Base-by-base conservation (phyloP, 148 eudicot species). In the Talinum fruticosum region DNA sequence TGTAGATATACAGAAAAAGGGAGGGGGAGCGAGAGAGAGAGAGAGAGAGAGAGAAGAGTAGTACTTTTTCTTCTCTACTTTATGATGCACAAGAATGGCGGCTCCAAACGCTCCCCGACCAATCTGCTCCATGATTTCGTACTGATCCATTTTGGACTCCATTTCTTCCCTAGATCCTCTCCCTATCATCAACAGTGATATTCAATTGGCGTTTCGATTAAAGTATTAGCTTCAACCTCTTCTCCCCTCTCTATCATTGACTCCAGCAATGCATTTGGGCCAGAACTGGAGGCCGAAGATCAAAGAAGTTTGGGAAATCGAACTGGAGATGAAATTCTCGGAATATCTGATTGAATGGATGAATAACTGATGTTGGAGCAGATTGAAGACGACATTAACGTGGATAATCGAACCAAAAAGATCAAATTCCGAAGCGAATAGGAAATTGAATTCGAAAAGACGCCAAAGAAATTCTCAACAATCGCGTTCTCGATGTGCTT, bases 61-160 rank as follows among this genome's bases (percentile, higher is more conserved):
- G 47, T 85, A 96, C 99, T 89, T 96, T 78, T 90, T 87, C 88
- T 86, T 93, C 79, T 96, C 99, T 24, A 80, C 45, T 79, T 90
- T 96, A 87, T 96, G 97, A 90, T 90, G 82, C 29, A 96, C 99
- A 45, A 96, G 92, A 76, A 96, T 96, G 71, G 99, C 99, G 28
- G 99, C 99, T 5, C 99, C 99, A 68, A 96, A 96, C 45, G 99
- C 99, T 38, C 99, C 99, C 19, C 99, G 90, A 0, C 99, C 99
- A 87, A 96, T 93, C 83, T 96, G 99, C 88, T 96, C 99, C 97
- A 96, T 96, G 81, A 93, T 89, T 86, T 96, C 99, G 68, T 96
- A 96, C 51, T 96, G 99, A 85, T 96, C 99, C 99, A 96, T 96
- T 66, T 83, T 86, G 66, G 97, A 96, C 76, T 90, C 94, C 92